Evolutionary conservation across 768 basidiomycete species (phyloP).

Genomic region (Tephrocybe rancida): DNA sequence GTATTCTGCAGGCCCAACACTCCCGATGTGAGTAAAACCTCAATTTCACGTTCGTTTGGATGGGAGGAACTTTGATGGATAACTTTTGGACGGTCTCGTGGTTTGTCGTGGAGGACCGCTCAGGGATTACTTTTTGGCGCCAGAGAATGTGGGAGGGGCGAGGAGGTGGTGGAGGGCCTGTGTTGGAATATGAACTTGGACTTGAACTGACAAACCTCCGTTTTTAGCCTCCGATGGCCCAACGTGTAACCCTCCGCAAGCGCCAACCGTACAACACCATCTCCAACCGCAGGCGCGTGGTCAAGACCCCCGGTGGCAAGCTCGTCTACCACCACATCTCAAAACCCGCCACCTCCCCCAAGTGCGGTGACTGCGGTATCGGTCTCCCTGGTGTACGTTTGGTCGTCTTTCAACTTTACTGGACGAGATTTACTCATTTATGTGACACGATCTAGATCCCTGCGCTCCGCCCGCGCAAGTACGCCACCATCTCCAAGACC

Average conservation of each 20-base stretch:
- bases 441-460: slow-evolving; percentile 60
- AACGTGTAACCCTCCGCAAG: slow-evolving; percentile 99
- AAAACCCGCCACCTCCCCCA: slow-evolving; percentile 89
- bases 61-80: slow-evolving; percentile 1
- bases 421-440: neutral
- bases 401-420: neutral
- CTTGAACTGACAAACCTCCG: slow-evolving; percentile 4
- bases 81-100: neutral
- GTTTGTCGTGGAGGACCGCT: neutral
- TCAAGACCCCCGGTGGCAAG: slow-evolving; percentile 98
- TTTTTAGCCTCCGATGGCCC: slow-evolving; percentile 71
- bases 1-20: slow-evolving; percentile 12
- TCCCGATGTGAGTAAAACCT: slow-evolving; percentile 35
- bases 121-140: neutral
- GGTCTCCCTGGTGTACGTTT: slow-evolving; percentile 88
- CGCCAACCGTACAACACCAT: slow-evolving; percentile 98
- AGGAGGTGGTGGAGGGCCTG: neutral
- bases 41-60: neutral
- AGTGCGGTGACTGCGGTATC: slow-evolving; percentile 98
- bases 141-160: neutral
- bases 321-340: slow-evolving; percentile 98
- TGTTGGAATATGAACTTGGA: neutral
- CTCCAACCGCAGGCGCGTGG: slow-evolving; percentile 91
- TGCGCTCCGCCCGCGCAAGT: slow-evolving; percentile 94
- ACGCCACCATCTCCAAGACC: slow-evolving; percentile 95